Percentiles rank a stretch among this genome's conserved stretches.
These are phyloP conservation scores for Microbotryum silenes-acaulis DNA, from an alignment of 1,284 basidiomycete species.

Conservation along the genomic window DNA sequence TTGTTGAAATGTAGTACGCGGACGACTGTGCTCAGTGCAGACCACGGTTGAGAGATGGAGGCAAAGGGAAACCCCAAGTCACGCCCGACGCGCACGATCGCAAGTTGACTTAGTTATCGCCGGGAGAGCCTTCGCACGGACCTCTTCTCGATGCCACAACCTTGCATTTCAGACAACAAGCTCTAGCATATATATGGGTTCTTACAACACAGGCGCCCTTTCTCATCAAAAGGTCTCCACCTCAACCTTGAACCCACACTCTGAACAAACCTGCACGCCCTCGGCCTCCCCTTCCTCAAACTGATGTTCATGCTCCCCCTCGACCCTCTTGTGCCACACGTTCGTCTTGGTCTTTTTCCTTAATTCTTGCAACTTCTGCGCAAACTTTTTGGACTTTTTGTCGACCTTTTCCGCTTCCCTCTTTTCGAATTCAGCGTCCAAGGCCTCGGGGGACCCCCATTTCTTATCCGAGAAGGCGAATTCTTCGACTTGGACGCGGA, in stretches of 20 bases:
- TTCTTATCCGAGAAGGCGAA: slow-evolving; percentile 82
- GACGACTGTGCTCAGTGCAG: no score
- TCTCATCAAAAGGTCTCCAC: slow-evolving; percentile 62
- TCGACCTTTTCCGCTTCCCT: slow-evolving; percentile 76
- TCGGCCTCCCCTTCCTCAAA: slow-evolving; percentile 57
- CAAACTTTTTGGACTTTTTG: slow-evolving; percentile 88
- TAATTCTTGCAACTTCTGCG: slow-evolving; percentile 71
- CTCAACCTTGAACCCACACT: slow-evolving; percentile 79
- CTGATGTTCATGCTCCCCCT: slow-evolving; percentile 76
- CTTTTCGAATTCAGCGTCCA: slow-evolving; percentile 81
- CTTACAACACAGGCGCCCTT: not conserved
- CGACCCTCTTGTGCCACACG: slow-evolving; percentile 76
- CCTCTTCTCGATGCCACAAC: no score
- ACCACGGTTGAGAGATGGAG: no score
- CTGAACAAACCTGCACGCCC: slow-evolving; percentile 62
- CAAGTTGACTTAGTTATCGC: no score
- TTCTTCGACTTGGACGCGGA: slow-evolving; percentile 86
- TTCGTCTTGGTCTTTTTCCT: slow-evolving; percentile 78
- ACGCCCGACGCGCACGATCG: no score
- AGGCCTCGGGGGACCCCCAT: slow-evolving; percentile 86
- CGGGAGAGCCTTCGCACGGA: no score
- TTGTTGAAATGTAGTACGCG: no score
- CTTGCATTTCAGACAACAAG: no score
- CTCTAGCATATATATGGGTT: no score
- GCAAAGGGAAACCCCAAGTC: no score